Conservation (phyloP, 139 green algal species). For the Chlorella sp. region DNA sequence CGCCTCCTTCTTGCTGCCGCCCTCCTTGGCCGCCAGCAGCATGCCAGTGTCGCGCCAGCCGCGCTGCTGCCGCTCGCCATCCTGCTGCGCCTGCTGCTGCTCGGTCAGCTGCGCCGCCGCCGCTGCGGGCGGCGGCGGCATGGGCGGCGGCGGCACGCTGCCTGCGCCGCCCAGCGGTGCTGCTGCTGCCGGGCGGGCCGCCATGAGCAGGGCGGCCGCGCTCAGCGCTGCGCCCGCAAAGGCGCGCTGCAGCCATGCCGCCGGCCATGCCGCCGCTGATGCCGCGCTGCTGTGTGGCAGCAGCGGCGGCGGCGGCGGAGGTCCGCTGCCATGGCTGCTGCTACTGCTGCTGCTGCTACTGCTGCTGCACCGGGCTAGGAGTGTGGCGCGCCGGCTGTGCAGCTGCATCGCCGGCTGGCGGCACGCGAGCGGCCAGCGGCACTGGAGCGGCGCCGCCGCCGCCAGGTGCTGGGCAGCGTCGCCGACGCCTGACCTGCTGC, state of each 20-base stretch:
- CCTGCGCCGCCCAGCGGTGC: background rate
- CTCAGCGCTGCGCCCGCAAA: background rate
- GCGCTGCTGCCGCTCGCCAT: background rate
- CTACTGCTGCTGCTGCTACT: background rate
- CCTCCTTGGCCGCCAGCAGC: conserved; percentile 17
- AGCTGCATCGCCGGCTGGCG: background rate
- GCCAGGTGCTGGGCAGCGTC: too few relatives aligned
- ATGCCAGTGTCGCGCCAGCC: conserved; percentile 46
- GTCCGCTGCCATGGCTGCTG: background rate
- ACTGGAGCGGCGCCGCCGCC: too few relatives aligned
- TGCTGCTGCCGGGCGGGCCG: background rate
- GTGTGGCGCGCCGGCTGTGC: background rate
- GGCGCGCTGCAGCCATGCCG: background rate
- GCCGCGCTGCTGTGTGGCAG: background rate
- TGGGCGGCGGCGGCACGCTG: background rate
- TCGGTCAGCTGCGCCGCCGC: background rate
- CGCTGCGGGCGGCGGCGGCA: background rate
- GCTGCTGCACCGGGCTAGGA: background rate
- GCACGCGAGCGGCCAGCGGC: too few relatives aligned
- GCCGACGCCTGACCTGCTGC: too few relatives aligned
- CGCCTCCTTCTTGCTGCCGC: background rate
- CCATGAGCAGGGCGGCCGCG: background rate
- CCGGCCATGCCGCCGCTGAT: background rate
- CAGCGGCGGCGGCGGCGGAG: background rate
- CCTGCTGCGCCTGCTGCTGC: conserved; percentile 17